Percentiles rank a stretch among this genome's conserved stretches.
Evolutionary conservation across 208 protist species (phyloP).

Genomic region (Trypanosoma scelopori): DNA sequence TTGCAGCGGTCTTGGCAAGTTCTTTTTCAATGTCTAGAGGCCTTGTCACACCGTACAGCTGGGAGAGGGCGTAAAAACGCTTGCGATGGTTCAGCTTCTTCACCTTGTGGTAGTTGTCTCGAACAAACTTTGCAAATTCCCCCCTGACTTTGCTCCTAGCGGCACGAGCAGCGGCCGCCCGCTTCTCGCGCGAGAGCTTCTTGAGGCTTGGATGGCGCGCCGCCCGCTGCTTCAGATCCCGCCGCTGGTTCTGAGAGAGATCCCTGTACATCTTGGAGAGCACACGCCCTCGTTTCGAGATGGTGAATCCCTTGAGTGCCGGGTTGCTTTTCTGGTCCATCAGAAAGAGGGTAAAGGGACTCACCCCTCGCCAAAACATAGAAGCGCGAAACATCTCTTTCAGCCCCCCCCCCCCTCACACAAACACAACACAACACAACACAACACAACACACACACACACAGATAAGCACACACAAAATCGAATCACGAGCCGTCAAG

Average conservation of each 20-base stretch:
- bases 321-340: constrained; percentile 90
- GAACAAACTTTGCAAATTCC: constrained; percentile 73
- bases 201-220: constrained; percentile 53
- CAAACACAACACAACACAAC: neutral
- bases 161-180: neutral
- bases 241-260: constrained; percentile 53
- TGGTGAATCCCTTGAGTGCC: constrained; percentile 60
- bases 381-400: constrained; percentile 63
- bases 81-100: constrained; percentile 59
- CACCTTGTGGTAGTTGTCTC: constrained; percentile 75
- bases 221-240: constrained; percentile 62
- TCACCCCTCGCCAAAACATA: constrained; percentile 60
- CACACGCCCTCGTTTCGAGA: constrained; percentile 56
- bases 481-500: too few species aligned
- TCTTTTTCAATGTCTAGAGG: constrained; percentile 64
- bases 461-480: neutral
- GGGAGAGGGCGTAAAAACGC: constrained; percentile 72
- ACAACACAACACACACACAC: too few species aligned
- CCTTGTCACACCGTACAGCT: constrained; percentile 80
- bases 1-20: constrained; percentile 33
- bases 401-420: neutral
- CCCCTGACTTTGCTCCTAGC: constrained; percentile 22
- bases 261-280: constrained; percentile 87
- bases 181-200: constrained; percentile 32
- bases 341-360: constrained; percentile 86